phyloP scores from a whole-genome alignment of 129 eudicot genomes.

The Logfia minima region DNA sequence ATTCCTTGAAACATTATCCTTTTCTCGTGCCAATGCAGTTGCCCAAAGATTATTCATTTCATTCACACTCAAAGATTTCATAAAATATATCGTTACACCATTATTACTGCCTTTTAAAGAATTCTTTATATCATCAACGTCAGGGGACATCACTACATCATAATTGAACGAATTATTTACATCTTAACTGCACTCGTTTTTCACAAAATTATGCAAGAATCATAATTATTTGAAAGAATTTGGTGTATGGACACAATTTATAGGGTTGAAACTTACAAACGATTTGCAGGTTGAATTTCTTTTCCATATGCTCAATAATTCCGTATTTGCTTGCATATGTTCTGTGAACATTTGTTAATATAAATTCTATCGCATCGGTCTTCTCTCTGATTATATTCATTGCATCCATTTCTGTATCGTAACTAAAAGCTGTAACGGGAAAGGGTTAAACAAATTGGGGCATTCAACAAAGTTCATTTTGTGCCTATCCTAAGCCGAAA shows the following conservation, averaged over 20 bases:
- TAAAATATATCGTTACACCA: constrained; percentile 36
- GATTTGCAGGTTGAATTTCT: constrained; percentile 27
- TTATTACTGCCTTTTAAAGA: constrained; percentile 18
- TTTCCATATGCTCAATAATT: constrained; percentile 36
- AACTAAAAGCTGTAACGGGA: constrained; percentile 31
- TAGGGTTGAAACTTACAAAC: constrained; percentile 31
- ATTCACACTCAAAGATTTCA: constrained; percentile 32
- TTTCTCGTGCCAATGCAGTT: constrained; percentile 37
- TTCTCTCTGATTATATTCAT: constrained; percentile 30
- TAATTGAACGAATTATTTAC: constrained; percentile 7
- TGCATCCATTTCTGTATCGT: constrained; percentile 34
- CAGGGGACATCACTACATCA: constrained; percentile 39
- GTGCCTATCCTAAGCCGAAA: neutral
- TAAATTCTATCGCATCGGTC: constrained; percentile 25
- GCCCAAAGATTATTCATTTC: constrained; percentile 43
- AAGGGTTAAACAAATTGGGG: neutral
- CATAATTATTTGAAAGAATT: constrained; percentile 1
- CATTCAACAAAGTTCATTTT: constrained; percentile 1
- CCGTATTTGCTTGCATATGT: constrained; percentile 31
- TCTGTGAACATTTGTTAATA: constrained; percentile 38
- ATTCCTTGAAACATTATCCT: constrained; percentile 22
- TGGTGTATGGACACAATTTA: constrained; percentile 1
- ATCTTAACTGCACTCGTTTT: neutral
- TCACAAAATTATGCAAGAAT: constrained; percentile 16
- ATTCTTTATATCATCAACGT: constrained; percentile 28